Evolutionary conservation across 495 filamentous ascomycete genomes (phyloP), one percentile per base, ranked within the genome.

Genomic region (Trichoderma erinaceum): DNA sequence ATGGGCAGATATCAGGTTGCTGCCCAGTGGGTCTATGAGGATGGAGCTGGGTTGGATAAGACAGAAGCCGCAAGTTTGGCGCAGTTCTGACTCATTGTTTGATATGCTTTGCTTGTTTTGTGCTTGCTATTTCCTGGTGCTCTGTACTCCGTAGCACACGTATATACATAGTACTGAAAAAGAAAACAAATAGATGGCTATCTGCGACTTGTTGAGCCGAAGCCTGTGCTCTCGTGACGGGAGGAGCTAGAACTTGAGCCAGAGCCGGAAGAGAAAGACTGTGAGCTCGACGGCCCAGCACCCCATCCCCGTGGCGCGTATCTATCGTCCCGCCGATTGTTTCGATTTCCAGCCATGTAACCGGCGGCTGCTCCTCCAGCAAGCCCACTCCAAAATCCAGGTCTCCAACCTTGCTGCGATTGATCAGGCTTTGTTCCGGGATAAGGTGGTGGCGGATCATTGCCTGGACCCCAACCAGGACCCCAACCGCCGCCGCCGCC

Each of bases 311-410:
- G 80, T n/a, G 78, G 73, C 21, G 78, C 77, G 29, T 83, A 85
- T 68, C 81, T 81, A 13, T 83, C 81, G 69, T 74, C 68, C 6
- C 70, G 69, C 50, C 73, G 65, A 29, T 73, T 64, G 67, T 72
- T 72, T 69, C 75, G 75, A 67, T 77, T 85, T 2, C 90, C 89
- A 23, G 90, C 85, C 46, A 84, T 72, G 75, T 93, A 94, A 7
- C 77, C 84, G 0, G 87, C 90, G 11, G 90, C 90, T 1, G 86
- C 88, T 48, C 92, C 92, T 48, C 85, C 84, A 10, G 88, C 77
- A 4, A 90, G 81, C 0, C 94, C 94, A 21, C 84, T 82, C 95
- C 92, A 97, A 73, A 97, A 97, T 0, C 95, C 94, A 4, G 94
- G 93, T 63, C 85, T 83, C 89, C 92, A 97, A 0, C 84, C 83